A percentile compares a stretch with the other conserved stretches of the same genome.
These are phyloP conservation scores for baker's yeast (Saccharomyces cerevisiae) DNA, from an alignment of 805 yeast genomes.

Conservation along the genomic window DNA sequence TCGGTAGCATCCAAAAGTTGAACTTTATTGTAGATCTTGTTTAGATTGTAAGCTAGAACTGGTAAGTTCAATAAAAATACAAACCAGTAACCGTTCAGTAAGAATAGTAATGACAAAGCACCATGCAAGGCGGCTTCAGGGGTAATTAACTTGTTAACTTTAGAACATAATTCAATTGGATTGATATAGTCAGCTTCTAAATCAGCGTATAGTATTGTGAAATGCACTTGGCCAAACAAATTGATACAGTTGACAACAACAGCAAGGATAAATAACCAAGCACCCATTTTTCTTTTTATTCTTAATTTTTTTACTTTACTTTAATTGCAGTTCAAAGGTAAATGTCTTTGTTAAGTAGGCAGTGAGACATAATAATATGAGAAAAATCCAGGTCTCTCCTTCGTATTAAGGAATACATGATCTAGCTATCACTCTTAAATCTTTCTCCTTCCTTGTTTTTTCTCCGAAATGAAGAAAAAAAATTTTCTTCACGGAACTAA, in stretches of 20 bases:
- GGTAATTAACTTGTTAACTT: slow-evolving; percentile 74
- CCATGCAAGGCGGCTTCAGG: slow-evolving; percentile 86
- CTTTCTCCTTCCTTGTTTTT: not conserved
- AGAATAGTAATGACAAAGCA: slow-evolving; percentile 55
- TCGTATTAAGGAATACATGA: not conserved
- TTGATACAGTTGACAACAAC: slow-evolving; percentile 76
- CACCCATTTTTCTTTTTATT: not conserved
- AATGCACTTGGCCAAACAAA: slow-evolving; percentile 83
- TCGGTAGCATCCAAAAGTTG: slow-evolving; percentile 92
- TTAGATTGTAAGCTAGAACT: slow-evolving; percentile 68
- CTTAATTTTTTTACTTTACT: not conserved
- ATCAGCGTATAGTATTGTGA: slow-evolving; percentile 90
- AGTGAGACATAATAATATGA: not conserved
- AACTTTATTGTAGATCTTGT: slow-evolving; percentile 68
- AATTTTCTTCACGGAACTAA: not conserved
- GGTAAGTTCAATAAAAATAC: slow-evolving; percentile 75
- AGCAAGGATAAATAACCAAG: slow-evolving; percentile 47
- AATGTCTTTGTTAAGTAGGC: not conserved
- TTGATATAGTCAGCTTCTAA: slow-evolving; percentile 91
- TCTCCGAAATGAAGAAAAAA: not conserved
- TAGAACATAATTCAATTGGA: slow-evolving; percentile 90
- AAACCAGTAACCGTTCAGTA: slow-evolving; percentile 86
- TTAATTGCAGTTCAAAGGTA: not conserved
- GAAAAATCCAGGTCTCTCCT: not conserved
- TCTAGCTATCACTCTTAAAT: not conserved